Evolutionary conservation across 371 early-diverging fungal genomes (phyloP), one percentile per base, ranked within the genome.

Genomic region (Mucor lusitanicus): DNA sequence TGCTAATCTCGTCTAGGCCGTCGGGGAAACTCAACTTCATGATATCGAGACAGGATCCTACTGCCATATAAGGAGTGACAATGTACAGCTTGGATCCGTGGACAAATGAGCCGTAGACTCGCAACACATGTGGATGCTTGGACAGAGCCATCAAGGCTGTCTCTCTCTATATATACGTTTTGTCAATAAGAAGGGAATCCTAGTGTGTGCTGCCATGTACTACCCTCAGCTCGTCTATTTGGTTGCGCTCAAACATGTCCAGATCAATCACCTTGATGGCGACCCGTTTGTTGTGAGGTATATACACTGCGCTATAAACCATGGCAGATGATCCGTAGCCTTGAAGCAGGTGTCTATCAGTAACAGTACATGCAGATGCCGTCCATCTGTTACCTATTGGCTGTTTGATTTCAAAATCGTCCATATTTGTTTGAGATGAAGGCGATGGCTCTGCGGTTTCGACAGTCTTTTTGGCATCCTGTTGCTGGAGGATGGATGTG

Each of bases 81-180:
- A 95, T 93, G 67, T 87, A 87, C 17, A 94, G 78, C 72, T 91
- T 93, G 19, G 89, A 83, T 15, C 89, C 93, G 59, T 87, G 79
- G 25, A 95, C 93, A 77, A 94, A 95, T 3, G 93, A 90, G 44
- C 92, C 91, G 74, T 87, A 87, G 23, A 95, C 94, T 25, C 89
- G 91, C 54, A 95, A 73, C 9, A 95, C 84, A 72, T 95, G 93
- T 1, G 91, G 88, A 71, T 95, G 96, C 60, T 91, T 91, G 28
- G 91, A 94, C 13, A 95, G 72, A 9, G 89, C 88, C 95, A 95
- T 94, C 63, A 93, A 84, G 59, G 93, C 90, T 4, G 93, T 93
- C 75, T 95, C 96, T 66, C 91, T 72, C 92, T 93, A 53, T 33
- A 33, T 7, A 33, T 33, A 33, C 7, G 7, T 33, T 6, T 27